Base-by-base conservation (phyloP, 495 filamentous ascomycete species). In the Xylaria intraflava region DNA sequence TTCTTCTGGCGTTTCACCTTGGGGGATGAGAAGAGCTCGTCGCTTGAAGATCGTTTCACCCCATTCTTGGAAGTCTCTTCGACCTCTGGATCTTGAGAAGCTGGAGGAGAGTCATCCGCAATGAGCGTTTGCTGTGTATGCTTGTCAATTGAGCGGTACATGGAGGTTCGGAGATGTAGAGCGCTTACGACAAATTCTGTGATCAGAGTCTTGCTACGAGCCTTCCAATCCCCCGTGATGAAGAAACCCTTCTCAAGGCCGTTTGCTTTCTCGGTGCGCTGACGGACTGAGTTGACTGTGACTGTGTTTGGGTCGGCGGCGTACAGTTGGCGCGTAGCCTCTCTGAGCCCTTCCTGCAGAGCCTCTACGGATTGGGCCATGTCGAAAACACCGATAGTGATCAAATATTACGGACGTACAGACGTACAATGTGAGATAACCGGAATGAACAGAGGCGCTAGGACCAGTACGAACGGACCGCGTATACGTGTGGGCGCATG, bases 171-270 rank as follows among this genome's bases (percentile, higher is more conserved):
- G 27, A 27, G 44, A 17, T n/a, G 16, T 41, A 10, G 24, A n/a
- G 55, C 43, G 73, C 83, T 62, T 75, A 95, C 91, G 49, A 87
- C 78, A 66, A 83, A 80, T 14, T 79, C 74, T 53, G 78, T 76
- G 49, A 96, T 89, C 26, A 94, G 63, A 16, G 75, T 60, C 52
- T 94, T 89, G 69, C 89, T 94, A 58, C 78, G 79, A n/a, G 72
- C 65, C 61, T 93, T 94, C 93, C 92, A 96, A 16, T 76, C 65
- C 3, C 58, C 66, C 38, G 79, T 67, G 58, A 83, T 88, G 62
- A 95, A 83, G 61, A 88, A 95, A 0, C 80, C 87, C 4, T 78
- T 71, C 2, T 78, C 75, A 1, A 98, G 77, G 23, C 69, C 74
- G 6, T 90, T 67, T 39, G 83, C 65, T 57, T 82, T 69, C 61